Percentiles rank a stretch among this genome's conserved stretches.
These are phyloP conservation scores for Beauveria australis DNA, from an alignment of 2,329 filamentous ascomycete species.

Conservation along the genomic window DNA sequence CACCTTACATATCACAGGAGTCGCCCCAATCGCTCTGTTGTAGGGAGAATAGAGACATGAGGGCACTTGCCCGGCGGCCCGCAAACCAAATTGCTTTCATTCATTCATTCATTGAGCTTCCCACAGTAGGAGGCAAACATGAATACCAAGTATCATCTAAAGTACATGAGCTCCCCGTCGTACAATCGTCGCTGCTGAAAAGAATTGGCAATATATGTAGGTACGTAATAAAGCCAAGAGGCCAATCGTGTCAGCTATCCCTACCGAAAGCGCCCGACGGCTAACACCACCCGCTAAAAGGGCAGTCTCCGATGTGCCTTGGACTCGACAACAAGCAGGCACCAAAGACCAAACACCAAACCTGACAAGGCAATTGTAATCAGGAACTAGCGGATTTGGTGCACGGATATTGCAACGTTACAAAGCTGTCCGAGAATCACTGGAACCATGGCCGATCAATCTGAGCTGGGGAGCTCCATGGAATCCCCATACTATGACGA, in stretches of 20 bases:
- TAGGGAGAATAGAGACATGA: neutral
- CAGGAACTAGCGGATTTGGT: neutral
- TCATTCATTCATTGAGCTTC: neutral
- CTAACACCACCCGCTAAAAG: too few species aligned
- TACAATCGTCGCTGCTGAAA: too few species aligned
- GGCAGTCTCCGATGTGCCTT: too few species aligned
- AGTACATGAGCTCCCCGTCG: neutral
- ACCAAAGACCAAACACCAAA: neutral
- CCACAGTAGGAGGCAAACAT: neutral
- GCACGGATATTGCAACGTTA: conserved; percentile 9
- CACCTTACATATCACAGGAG: neutral
- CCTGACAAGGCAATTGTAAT: neutral
- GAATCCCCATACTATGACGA: neutral
- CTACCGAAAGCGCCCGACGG: too few species aligned
- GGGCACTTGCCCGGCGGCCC: neutral
- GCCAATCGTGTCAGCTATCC: too few species aligned
- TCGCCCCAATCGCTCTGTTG: neutral
- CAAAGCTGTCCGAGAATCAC: neutral
- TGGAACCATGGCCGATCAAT: conserved; percentile 1
- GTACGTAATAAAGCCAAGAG: neutral
- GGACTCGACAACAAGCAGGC: neutral
- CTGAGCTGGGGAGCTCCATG: neutral
- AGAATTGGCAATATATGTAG: neutral
- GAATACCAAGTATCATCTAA: neutral
- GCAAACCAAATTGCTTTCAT: neutral